Percentiles rank a stretch among this genome's conserved stretches.
Conservation (phyloP, 306 rosid species). For the Fragaria ananassa region DNA sequence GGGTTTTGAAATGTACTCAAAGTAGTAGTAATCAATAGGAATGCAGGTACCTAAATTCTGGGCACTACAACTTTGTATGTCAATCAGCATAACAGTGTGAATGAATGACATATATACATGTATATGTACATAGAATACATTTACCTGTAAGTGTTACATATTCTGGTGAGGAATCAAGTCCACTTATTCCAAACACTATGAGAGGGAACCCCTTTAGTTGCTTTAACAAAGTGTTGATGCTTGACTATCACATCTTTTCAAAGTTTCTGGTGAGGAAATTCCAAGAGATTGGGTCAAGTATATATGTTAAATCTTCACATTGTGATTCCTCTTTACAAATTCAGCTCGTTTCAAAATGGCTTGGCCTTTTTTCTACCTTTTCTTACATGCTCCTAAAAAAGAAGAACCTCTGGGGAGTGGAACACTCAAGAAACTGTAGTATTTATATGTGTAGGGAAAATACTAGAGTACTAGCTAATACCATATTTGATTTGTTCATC, state of each 20-base stretch:
- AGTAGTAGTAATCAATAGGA: not conserved
- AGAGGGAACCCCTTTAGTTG: slow-evolving; percentile 42
- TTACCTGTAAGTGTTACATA: not conserved
- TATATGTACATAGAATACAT: not conserved
- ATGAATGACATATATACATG: not conserved
- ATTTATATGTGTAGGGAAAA: not conserved
- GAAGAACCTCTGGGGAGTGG: slow-evolving; percentile 20
- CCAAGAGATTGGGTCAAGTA: slow-evolving; percentile 47
- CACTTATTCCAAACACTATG: slow-evolving; percentile 43
- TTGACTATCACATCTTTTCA: slow-evolving; percentile 49
- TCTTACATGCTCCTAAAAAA: slow-evolving; percentile 23
- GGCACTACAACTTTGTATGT: not conserved
- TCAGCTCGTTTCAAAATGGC: slow-evolving; percentile 29
- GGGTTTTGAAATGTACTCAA: not conserved
- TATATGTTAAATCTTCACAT: slow-evolving; percentile 16
- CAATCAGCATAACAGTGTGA: not conserved
- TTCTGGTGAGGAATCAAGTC: slow-evolving; percentile 51
- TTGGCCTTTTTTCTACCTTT: slow-evolving; percentile 26
- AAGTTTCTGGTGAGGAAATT: slow-evolving; percentile 36
- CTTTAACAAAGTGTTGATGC: slow-evolving; percentile 61
- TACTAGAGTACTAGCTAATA: not conserved
- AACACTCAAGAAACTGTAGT: slow-evolving; percentile 25
- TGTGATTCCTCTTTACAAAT: slow-evolving; percentile 37
- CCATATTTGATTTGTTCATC: not conserved
- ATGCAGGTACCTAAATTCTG: not conserved